phyloP scores from a whole-genome alignment of 2,329 filamentous ascomycete genomes.

The Laburnicola sp. region DNA sequence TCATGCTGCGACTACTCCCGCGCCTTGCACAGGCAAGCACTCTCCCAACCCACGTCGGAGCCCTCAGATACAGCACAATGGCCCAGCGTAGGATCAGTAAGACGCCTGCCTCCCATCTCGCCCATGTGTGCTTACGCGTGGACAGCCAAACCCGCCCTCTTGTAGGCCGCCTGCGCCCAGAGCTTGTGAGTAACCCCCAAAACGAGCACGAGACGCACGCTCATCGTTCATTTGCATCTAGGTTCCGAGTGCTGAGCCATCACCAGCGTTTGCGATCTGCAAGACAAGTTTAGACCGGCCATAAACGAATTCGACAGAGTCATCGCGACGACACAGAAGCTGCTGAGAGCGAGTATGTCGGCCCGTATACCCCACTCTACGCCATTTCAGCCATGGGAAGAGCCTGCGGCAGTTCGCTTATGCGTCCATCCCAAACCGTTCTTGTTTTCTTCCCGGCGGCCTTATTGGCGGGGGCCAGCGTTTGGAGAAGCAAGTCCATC shows the following conservation, averaged over 20 bases:
- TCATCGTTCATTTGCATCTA: slow-evolving; percentile 4
- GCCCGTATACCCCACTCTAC: slow-evolving; percentile 2
- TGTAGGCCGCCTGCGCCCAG: slow-evolving; percentile 32
- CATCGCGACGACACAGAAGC: slow-evolving; percentile 56
- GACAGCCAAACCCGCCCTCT: slow-evolving; percentile 46
- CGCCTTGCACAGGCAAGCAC: slow-evolving; percentile 13
- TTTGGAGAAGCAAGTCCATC: background rate
- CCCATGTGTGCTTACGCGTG: slow-evolving; percentile 27
- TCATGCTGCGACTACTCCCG: slow-evolving; percentile 14
- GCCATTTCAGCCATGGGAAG: slow-evolving; percentile 47
- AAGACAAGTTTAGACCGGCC: slow-evolving; percentile 84
- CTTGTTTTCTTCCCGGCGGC: background rate
- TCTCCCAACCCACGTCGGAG: background rate
- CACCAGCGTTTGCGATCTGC: slow-evolving; percentile 83
- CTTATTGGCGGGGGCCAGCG: slow-evolving; percentile 1
- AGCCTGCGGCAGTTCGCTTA: background rate
- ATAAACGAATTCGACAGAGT: slow-evolving; percentile 87
- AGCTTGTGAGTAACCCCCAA: slow-evolving; percentile 1
- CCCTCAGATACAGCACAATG: slow-evolving; percentile 25
- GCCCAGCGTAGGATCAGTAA: slow-evolving; percentile 37
- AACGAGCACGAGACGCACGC: background rate
- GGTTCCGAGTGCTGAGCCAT: slow-evolving; percentile 21
- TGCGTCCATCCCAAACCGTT: slow-evolving; percentile 5
- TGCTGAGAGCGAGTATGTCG: slow-evolving; percentile 53
- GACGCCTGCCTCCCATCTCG: slow-evolving; percentile 18